Percentiles rank a stretch among this genome's conserved stretches.
phyloP scores from a whole-genome alignment of 2,329 filamentous ascomycete genomes.

The Paecilomyces formosus region DNA sequence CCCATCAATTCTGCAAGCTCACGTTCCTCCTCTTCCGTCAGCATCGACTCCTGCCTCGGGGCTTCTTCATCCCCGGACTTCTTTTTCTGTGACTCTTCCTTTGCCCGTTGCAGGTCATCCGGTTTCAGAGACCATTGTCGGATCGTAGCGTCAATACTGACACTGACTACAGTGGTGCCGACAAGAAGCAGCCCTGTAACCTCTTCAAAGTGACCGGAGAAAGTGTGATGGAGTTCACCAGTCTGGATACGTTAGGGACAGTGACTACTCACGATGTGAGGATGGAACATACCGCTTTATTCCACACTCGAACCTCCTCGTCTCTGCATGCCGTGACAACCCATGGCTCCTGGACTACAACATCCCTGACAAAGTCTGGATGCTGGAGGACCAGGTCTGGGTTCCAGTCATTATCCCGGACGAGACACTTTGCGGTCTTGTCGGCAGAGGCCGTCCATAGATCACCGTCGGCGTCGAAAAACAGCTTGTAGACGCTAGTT shows the following conservation, averaged over 20 bases:
- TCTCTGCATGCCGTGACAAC: conserved; percentile 83
- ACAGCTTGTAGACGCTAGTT: conserved; percentile 77
- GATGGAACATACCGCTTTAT: conserved; percentile 43
- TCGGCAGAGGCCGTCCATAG: conserved; percentile 93
- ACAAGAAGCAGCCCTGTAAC: conserved; percentile 72
- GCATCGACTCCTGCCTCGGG: conserved; percentile 41
- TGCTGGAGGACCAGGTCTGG: conserved; percentile 67
- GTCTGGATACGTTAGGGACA: conserved; percentile 34
- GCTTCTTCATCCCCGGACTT: conserved; percentile 40
- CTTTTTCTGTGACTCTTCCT: conserved; percentile 40
- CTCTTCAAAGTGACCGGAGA: conserved; percentile 86
- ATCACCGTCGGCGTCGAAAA: conserved; percentile 66
- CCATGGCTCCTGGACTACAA: conserved; percentile 65
- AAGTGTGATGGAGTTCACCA: conserved; percentile 64
- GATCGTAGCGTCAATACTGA: conserved; percentile 83
- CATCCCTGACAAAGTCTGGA: conserved; percentile 81
- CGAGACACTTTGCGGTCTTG: conserved; percentile 74
- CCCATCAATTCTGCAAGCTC: conserved; percentile 90
- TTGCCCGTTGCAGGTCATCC: conserved; percentile 50
- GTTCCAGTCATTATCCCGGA: conserved; percentile 60
- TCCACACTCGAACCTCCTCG: conserved; percentile 88
- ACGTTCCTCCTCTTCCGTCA: conserved; percentile 87
- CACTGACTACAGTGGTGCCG: conserved; percentile 58
- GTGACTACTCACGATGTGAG: not conserved
- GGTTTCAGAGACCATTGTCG: conserved; percentile 71